Evolutionary conservation across 805 yeast species (phyloP).

Genomic region (Wickerhamomyces bovis): DNA sequence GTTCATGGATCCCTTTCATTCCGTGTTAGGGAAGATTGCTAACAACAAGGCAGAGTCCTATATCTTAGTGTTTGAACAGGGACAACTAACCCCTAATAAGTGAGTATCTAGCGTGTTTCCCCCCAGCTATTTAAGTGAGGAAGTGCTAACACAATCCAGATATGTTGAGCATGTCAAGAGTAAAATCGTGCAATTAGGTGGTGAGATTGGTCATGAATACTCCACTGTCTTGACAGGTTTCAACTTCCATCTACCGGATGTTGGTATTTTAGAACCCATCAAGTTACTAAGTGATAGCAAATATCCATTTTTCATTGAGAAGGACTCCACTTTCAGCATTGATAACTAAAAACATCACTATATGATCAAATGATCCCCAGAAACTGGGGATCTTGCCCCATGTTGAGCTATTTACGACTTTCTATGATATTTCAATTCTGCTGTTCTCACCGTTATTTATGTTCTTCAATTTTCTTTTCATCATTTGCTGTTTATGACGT

Average conservation of each 20-base stretch:
- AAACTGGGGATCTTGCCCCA: too few relatives aligned
- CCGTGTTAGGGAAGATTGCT: background rate
- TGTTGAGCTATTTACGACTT: too few relatives aligned
- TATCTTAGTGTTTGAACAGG: slow-evolving; percentile 24
- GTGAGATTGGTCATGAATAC: slow-evolving; percentile 41
- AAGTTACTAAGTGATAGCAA: slow-evolving; percentile 12
- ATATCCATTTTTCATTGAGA: slow-evolving; percentile 40
- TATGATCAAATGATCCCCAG: too few relatives aligned
- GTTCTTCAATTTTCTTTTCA: too few relatives aligned
- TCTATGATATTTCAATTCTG: too few relatives aligned
- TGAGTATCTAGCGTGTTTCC: slow-evolving; percentile 6
- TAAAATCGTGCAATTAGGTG: slow-evolving; percentile 34
- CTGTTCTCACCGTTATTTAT: too few relatives aligned
- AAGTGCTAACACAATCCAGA: slow-evolving; percentile 1
- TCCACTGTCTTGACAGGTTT: slow-evolving; percentile 42
- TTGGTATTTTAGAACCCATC: slow-evolving; percentile 17
- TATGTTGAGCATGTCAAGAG: slow-evolving; percentile 28
- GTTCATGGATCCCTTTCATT: background rate
- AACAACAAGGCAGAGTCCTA: slow-evolving; percentile 15
- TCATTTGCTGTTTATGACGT: too few relatives aligned
- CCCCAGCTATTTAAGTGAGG: too few relatives aligned
- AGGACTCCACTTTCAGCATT: slow-evolving; percentile 33
- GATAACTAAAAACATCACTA: slow-evolving; percentile 11
- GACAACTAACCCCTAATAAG: slow-evolving; percentile 23
- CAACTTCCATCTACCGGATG: slow-evolving; percentile 34